Base-by-base conservation (phyloP, 169 alveolate species). In the Plasmodium coatneyi region DNA sequence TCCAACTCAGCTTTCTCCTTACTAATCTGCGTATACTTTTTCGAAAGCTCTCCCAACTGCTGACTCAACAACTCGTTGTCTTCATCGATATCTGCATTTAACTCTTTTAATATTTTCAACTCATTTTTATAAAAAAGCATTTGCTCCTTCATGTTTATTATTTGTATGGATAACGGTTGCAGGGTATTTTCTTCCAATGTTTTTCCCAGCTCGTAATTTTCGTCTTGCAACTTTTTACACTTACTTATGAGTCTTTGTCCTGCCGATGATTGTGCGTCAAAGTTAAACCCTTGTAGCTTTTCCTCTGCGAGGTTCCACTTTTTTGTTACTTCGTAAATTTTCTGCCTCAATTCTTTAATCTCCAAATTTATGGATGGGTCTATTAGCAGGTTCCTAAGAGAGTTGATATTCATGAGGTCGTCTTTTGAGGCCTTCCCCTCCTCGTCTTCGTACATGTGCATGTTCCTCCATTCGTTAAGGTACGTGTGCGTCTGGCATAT, bases 211-310 rank as follows among this genome's bases (percentile, higher is more conserved):
- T 95, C 97, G 49, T 87, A 82, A 82, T 95, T 95, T 70, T 95
- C 97, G 39, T 95, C 96, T 87, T 93, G 97, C 34, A 95, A 80
- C 10, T 95, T 91, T 80, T 83, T 93, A 56, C 97, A 95, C 56
- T 95, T 95, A 28, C 80, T 95, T 39, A 95, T 93, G 2, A 95
- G 92, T 41, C 97, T 94, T 93, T 93, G 97, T 32, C 97, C 97
- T 16, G 94, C 92, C n/a, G 92, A 95, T 93, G 96, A 92, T 72
- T 95, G 95, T 10, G 95, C 95, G 71, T 92, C 92, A 74, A 93
- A 95, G 41, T 84, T 95, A 83, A 84, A 93, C 36, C 96, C 97
- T 36, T 91, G 90, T 71, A 93, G 83, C 39, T 82, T 86, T 28
- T 95, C 97, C 80, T 93, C 94, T 12, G 97, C 93, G 30, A 82